Evolutionary conservation across 192 early-diverging fungal species (phyloP).

Genomic region (Haplosporangium gracile): DNA sequence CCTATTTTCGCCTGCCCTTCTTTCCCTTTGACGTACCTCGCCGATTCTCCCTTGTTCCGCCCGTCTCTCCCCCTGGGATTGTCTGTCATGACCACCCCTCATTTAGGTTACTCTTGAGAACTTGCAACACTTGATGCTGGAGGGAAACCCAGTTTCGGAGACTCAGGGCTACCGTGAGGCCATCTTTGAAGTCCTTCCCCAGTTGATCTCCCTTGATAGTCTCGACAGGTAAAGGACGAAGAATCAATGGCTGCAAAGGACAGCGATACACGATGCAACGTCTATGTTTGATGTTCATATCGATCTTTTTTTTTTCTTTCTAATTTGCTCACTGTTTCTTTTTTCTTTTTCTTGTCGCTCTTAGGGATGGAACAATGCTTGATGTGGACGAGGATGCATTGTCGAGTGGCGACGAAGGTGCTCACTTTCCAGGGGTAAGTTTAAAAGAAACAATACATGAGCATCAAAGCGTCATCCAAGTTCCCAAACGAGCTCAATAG

Average conservation of each 20-base stretch:
- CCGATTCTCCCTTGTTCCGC: neutral
- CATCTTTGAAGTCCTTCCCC: constrained; percentile 53
- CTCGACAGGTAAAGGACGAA: constrained; percentile 41
- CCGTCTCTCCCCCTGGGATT: neutral
- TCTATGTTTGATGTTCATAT: neutral
- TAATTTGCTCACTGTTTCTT: neutral
- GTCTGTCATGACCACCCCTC: neutral
- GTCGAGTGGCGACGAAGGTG: constrained; percentile 28
- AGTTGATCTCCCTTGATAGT: constrained; percentile 58
- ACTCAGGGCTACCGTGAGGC: constrained; percentile 51
- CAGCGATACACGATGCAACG: neutral
- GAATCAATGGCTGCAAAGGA: neutral
- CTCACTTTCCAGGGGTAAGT: constrained; percentile 22
- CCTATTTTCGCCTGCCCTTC: neutral
- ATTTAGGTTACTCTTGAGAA: constrained; percentile 40
- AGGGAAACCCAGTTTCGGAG: constrained; percentile 42
- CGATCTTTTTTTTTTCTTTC: too few species aligned
- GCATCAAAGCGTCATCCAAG: constrained; percentile 6
- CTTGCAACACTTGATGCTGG: constrained; percentile 51
- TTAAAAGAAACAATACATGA: neutral
- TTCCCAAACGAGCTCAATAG: neutral
- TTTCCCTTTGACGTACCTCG: neutral
- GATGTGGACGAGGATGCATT: constrained; percentile 26
- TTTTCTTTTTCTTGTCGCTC: neutral
- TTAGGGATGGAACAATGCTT: constrained; percentile 43